Base-by-base conservation (phyloP, 805 yeast species). In the Brettanomyces naardenensis region DNA sequence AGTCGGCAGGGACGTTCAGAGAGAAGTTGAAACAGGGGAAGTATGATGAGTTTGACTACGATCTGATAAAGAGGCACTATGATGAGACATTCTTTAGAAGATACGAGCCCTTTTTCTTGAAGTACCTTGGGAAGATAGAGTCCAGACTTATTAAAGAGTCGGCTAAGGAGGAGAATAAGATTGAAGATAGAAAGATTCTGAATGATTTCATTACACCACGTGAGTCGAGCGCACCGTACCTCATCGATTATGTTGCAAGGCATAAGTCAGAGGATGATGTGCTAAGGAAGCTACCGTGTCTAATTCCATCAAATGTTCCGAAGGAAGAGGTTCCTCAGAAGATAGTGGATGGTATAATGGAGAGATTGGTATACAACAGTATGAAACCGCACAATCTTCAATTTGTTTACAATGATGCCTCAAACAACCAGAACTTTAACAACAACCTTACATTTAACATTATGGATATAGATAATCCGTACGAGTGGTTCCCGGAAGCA, bases 401-500 rank as follows among this genome's bases (percentile, higher is more conserved):
- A 26, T 42, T 49, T 32, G 38, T 45, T 4, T 56, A 51, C 35
- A 53, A 54, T 25, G 56, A 57, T 39, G 48, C 49, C 4, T 46
- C 51, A 14, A 59, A 61, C 39, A 47, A 48, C 17, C 58, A 54
- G 40, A 60, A 61, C 38, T 60, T 51, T 40, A 58, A 58, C 41
- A 56, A 51, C 19, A 58, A 59, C 36, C 40, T 59, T 13, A 60
- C 64, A 2, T 44, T 58, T 39, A 59, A 58, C 38, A 52, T 58
- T 3, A 54, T 62, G 48, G 77, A 75, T 46, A 60, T 78, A 19
- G 55, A 68, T 14, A 68, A 76, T 44, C 92, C 92, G 0, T 73
- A 73, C 7, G 78, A 78, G 45, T 83, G 95, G 88, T 92, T 69
- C 51, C 95, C 97, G 0, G 76, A 69, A 32, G 94, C 98, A 1